phyloP scores from a whole-genome alignment of 768 basidiomycete genomes.

The Russula compacta region DNA sequence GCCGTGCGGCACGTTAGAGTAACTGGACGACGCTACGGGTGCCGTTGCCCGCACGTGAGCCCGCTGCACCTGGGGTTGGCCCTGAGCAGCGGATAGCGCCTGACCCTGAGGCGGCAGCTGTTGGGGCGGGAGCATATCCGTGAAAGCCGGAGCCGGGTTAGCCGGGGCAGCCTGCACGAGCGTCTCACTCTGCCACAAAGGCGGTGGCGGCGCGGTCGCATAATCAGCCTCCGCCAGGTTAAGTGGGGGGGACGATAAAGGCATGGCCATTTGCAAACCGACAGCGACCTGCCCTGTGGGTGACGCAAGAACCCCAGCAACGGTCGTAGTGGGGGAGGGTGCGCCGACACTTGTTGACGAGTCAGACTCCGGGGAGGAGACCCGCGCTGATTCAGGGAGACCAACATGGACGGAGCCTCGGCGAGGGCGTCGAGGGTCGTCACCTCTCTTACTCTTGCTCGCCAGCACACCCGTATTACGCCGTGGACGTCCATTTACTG shows the following conservation, averaged over 20 bases:
- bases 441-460: conserved; percentile 9
- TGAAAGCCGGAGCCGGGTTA: conserved; percentile 7
- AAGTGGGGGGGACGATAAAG: neutral
- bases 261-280: conserved; percentile 4
- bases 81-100: neutral
- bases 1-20: conserved; percentile 8
- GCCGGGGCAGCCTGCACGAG: conserved; percentile 1
- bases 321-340: conserved; percentile 13
- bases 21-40: conserved; percentile 2
- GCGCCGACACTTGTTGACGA: conserved; percentile 12
- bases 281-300: neutral
- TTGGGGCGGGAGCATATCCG: conserved; percentile 8
- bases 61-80: neutral
- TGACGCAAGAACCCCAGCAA: neutral
- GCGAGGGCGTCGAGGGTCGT: conserved; percentile 13
- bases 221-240: neutral
- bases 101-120: neutral
- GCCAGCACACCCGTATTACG: conserved; percentile 13
- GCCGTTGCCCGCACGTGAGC: neutral
- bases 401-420: conserved; percentile 11
- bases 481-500: conserved; percentile 7
- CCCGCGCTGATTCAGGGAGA: conserved; percentile 7
- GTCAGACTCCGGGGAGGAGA: conserved; percentile 19
- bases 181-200: conserved; percentile 11
- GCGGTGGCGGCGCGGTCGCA: neutral